These are phyloP conservation scores for Adansonia rubrostipa DNA, from an alignment of 441 rosid species.

Conservation along the genomic window DNA sequence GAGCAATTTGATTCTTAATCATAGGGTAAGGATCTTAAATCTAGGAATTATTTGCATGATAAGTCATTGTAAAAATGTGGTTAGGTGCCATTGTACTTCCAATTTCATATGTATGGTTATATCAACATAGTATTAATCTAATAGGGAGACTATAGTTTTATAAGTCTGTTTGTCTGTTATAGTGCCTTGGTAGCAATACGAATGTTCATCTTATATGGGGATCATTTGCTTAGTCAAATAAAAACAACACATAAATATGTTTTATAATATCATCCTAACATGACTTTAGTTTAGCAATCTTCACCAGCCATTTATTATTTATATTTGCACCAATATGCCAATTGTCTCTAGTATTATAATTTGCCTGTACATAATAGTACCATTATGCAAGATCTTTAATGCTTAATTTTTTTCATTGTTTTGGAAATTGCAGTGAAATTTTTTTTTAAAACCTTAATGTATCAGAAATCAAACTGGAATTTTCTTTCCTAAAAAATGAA, in stretches of 20 bases:
- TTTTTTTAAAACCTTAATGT: background rate
- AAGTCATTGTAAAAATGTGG: background rate
- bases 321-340: background rate
- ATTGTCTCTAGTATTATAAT: background rate
- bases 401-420: background rate
- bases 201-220: background rate
- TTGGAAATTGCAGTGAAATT: background rate
- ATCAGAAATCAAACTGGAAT: background rate
- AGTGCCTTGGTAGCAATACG: background rate
- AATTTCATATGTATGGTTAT: conserved; percentile 10
- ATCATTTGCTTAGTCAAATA: background rate
- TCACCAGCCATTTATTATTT: too few species aligned
- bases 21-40: conserved; percentile 46
- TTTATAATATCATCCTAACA: background rate
- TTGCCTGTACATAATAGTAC: background rate
- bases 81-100: background rate
- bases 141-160: background rate
- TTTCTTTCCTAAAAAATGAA: background rate
- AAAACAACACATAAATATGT: background rate
- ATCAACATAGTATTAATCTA: conserved; percentile 12
- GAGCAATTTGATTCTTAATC: conserved; percentile 66
- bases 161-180: conserved; percentile 4
- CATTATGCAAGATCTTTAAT: background rate
- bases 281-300: too few species aligned
- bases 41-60: background rate